Evolutionary conservation across 352 stramenopile species (phyloP).

Genomic region (Elongisporangium prolatum): DNA sequence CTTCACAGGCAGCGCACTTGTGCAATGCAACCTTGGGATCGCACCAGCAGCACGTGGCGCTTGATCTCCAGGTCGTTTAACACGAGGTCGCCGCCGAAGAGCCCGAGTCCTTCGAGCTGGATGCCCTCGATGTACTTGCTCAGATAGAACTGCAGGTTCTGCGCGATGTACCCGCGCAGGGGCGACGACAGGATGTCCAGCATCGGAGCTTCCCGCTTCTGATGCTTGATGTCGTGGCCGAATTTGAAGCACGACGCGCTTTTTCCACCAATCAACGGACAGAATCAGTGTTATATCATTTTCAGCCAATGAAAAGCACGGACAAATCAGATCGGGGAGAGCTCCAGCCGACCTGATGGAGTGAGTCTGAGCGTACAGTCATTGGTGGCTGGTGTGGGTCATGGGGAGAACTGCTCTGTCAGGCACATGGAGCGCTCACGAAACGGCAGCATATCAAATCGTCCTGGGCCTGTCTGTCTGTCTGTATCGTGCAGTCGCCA

Average conservation of each 20-base stretch:
- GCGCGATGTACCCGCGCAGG: conserved; percentile 80
- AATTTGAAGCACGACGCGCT: background rate
- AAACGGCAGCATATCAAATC: no score
- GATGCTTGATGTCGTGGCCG: background rate
- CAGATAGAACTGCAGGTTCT: conserved; percentile 86
- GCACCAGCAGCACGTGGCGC: conserved; percentile 68
- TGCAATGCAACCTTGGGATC: background rate
- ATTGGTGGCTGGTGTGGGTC: no score
- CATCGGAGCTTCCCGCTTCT: conserved; percentile 30
- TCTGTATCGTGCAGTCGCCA: no score
- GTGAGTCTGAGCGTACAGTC: no score
- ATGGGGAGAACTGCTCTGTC: no score
- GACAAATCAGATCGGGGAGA: background rate
- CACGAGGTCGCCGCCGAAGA: conserved; percentile 83
- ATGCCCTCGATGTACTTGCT: conserved; percentile 90
- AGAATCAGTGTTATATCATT: background rate
- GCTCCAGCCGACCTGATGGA: no score
- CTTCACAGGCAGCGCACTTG: background rate
- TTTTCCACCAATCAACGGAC: background rate
- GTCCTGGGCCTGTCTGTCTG: no score
- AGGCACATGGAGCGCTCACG: no score
- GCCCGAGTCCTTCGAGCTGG: conserved; percentile 75
- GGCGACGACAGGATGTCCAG: conserved; percentile 83
- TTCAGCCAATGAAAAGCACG: background rate
- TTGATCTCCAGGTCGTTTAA: conserved; percentile 89